Evolutionary conservation across 306 rosid species (phyloP).

Genomic region (Lathyrus sativus): DNA sequence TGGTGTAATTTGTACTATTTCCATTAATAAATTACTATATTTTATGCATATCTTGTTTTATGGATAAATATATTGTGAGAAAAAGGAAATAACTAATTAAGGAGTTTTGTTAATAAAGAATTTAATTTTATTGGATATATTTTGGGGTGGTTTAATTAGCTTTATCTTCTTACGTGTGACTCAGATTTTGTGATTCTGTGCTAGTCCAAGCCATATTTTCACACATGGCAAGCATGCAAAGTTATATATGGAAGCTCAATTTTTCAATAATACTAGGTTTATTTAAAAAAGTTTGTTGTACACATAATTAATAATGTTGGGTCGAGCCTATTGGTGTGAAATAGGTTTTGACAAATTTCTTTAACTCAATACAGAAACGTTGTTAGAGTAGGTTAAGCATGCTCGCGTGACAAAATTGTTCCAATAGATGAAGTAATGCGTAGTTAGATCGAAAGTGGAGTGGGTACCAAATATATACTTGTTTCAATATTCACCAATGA

Average conservation of each 20-base stretch:
- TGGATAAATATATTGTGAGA: constrained; percentile 7
- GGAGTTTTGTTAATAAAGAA: background rate
- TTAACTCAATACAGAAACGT: background rate
- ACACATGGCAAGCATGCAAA: constrained; percentile 51
- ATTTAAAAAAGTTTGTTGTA: background rate
- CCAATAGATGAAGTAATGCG: background rate
- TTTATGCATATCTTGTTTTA: constrained; percentile 24
- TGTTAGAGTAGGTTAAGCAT: background rate
- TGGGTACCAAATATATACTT: background rate
- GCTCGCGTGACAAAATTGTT: background rate
- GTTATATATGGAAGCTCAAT: background rate
- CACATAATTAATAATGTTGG: background rate
- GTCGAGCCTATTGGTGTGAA: too few relatives aligned
- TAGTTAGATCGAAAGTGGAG: background rate
- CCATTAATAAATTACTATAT: constrained; percentile 14
- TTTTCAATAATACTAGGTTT: background rate
- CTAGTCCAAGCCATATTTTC: constrained; percentile 21
- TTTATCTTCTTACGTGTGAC: background rate
- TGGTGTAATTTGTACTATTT: constrained; percentile 35
- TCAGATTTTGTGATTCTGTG: constrained; percentile 25
- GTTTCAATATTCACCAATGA: background rate
- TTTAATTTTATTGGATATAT: background rate
- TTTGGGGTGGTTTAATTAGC: background rate
- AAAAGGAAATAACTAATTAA: constrained; percentile 14
- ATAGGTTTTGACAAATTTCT: background rate